phyloP scores from a whole-genome alignment of 768 basidiomycete genomes.

The Pisolithus albus region DNA sequence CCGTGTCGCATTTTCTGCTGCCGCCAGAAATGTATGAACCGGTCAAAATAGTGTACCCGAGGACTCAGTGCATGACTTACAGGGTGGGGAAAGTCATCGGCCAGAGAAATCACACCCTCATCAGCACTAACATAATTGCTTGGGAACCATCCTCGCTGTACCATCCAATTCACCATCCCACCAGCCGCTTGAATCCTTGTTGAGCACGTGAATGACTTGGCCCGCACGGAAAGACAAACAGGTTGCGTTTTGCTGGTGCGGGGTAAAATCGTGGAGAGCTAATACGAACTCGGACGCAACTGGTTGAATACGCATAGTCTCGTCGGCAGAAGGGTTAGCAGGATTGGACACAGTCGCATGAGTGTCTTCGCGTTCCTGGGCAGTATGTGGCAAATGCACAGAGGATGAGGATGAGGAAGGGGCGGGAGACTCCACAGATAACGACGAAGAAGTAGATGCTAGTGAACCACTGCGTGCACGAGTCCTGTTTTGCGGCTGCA shows the following conservation, averaged over 20 bases:
- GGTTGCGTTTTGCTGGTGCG: constrained; percentile 62
- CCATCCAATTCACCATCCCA: constrained; percentile 96
- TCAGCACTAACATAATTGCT: constrained; percentile 88
- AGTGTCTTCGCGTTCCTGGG: constrained; percentile 24
- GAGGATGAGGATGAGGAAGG: constrained; percentile 54
- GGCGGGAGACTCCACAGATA: constrained; percentile 49
- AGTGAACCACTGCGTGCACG: constrained; percentile 47
- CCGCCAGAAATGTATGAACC: constrained; percentile 12
- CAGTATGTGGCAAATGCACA: constrained; percentile 33
- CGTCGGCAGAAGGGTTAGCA: constrained; percentile 38
- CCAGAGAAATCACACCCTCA: constrained; percentile 42
- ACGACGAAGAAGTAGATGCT: constrained; percentile 50
- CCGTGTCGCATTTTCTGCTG: constrained; percentile 38
- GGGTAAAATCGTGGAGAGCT: constrained; percentile 87
- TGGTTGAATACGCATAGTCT: constrained; percentile 37
- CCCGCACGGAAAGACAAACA: constrained; percentile 88
- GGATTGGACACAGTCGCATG: constrained; percentile 28
- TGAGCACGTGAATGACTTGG: constrained; percentile 86
- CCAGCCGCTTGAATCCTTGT: constrained; percentile 87
- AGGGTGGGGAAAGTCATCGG: constrained; percentile 43
- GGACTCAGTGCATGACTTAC: constrained; percentile 29
- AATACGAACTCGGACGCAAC: constrained; percentile 64
- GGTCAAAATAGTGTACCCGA: neutral
- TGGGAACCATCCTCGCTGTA: constrained; percentile 93
- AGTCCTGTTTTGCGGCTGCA: constrained; percentile 9